Base-by-base conservation (phyloP, 1,284 basidiomycete species). In the Rhizoctonia solani region DNA sequence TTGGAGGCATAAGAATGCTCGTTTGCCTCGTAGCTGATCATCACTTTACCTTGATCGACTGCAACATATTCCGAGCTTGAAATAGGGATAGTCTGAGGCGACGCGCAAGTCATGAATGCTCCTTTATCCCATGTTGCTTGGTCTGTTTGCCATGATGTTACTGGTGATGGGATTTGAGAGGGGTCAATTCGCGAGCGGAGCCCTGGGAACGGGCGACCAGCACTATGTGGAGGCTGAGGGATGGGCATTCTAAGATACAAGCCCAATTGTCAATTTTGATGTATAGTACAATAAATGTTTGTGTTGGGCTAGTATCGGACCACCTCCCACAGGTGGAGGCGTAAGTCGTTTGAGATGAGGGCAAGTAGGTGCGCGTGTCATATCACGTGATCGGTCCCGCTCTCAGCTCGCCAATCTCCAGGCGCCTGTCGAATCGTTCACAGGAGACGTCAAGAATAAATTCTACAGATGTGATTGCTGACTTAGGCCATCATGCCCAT, bases 141-240 rank as follows among this genome's bases (percentile, higher is more conserved):
- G 81, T 98, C 96, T 21, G 84, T 79, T 73, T 95, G 90, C 71
- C 92, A 88, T 13, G 88, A 83, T 67, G 93, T 89, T 29, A 94
- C 87, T 13, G 94, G 92, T 6, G 93, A 95, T 4, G 97, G 97
- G 54, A 99, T 89, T 76, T 98, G 94, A 71, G 83, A 85, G 2
- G 92, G 89, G 76, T 98, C 93, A 73, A 99, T 95, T 71, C 89
- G 87, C 47, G 90, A 85, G 49, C 93, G 86, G 50, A 90, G 79
- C 68, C 90, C 90, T 14, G 75, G 73, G 46, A 79, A 74, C n/a
- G 76, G 73, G 63, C 76, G 75, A 4, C 78, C 77, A 1, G 78
- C 75, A 41, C 75, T 75, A 69, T 80, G 77, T 47, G 79, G 78
- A 16, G 79, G 78, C 67, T 79, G 78, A 63, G 66, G 42, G 8